A percentile compares a stretch with the other conserved stretches of the same genome.
Conservation (phyloP, 768 basidiomycete genomes). For the Boletus eberwhitei region DNA sequence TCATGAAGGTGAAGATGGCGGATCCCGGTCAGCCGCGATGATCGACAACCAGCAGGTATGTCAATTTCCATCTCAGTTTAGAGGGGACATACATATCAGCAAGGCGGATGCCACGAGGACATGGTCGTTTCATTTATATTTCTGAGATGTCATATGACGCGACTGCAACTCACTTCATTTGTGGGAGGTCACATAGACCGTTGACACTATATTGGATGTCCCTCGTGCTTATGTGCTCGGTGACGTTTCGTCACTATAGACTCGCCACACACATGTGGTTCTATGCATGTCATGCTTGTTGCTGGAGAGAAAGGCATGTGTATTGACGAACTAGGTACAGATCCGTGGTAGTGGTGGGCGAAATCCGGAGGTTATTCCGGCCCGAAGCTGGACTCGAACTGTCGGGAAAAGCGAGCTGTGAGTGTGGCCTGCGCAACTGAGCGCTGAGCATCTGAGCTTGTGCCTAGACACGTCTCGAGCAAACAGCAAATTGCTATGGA, state of each 20-base stretch:
- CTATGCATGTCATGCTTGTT: too few relatives aligned
- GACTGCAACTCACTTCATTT: conserved; percentile 1
- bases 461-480: too few relatives aligned
- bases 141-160: neutral
- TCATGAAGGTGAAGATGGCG: conserved; percentile 70
- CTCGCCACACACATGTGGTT: neutral
- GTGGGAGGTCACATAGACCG: conserved; percentile 7
- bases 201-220: conserved; percentile 8
- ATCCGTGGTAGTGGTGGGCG: too few relatives aligned
- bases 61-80: neutral
- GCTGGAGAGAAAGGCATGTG: too few relatives aligned
- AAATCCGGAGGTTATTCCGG: too few relatives aligned
- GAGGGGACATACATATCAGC: neutral
- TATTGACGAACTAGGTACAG: too few relatives aligned
- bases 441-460: too few relatives aligned
- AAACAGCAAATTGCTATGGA: too few relatives aligned
- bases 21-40: too few relatives aligned
- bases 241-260: conserved; percentile 15
- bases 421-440: too few relatives aligned
- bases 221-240: conserved; percentile 12
- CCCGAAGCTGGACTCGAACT: too few relatives aligned
- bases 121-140: neutral
- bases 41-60: conserved; percentile 23
- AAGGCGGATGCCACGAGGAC: neutral
- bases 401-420: too few relatives aligned